Base-by-base conservation (phyloP, 139 green algal genomes). In the Chlorella sp. region DNA sequence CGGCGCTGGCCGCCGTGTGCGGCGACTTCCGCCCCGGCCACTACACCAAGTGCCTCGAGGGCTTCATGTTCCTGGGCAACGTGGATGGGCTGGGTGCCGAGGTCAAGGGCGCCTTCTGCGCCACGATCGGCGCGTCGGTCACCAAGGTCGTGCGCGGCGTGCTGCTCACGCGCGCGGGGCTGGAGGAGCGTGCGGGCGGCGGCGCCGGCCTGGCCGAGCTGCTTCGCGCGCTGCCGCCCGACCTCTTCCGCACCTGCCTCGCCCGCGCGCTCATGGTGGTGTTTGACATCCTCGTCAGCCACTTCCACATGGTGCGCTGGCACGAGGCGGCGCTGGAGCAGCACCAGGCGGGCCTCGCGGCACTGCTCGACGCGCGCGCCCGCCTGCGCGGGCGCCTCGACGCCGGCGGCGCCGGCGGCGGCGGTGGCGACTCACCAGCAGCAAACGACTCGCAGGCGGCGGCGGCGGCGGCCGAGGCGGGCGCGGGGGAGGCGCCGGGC, bases 231-330 rank as follows among this genome's bases (percentile, higher is more conserved):
- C 66, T 90, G 63, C 85, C 85, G 11, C 45, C 76, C 9, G 83
- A 90, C 76, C 65, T 84, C 14, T 90, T 87, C 61, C 76, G 84
- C 11, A 79, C 63, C 63, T 87, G 80, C 64, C 81, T 90, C 21
- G 60, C 76, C 4, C 72, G 71, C 51, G 79, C 89, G 53, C 41
- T 90, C 36, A 87, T 82, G 80, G 80, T 90, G 60, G n/a, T 89
- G 11, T 86, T 82, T 64, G 84, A 89, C 60, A 81, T 89, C 31
- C 73, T 89, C 33, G 74, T 73, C 36, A 76, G 55, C 31, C 81
- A 89, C 82, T 73, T 71, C 43, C 60, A 59, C 53, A 89, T 89
- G 84, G 33, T 46, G 58, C 60, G 51, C n/a, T 89, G 84, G 80
- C 82, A 88, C 27, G 79, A 79, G 53, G 69, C 71, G 21, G 59